These are phyloP conservation scores for Fusarium buxicola DNA, from an alignment of 2,329 filamentous ascomycete species.

Conservation along the genomic window DNA sequence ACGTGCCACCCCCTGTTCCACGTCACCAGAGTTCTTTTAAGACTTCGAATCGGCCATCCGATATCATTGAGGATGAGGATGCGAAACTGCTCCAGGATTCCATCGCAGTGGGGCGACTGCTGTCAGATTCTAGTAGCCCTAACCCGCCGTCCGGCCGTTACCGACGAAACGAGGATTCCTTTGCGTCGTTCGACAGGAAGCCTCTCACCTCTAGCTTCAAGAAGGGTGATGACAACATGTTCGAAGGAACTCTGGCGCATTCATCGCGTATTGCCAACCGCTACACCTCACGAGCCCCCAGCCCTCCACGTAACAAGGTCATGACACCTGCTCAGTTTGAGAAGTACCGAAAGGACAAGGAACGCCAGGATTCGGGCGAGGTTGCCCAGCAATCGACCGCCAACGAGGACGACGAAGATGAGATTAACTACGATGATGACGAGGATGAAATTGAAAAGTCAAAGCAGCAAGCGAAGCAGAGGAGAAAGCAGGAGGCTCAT, in stretches of 20 bases:
- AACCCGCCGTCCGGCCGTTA: slow-evolving; percentile 46
- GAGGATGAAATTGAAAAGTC: slow-evolving; percentile 84
- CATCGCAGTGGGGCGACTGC: slow-evolving; percentile 60
- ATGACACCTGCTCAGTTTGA: slow-evolving; percentile 94
- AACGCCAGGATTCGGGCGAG: slow-evolving; percentile 63
- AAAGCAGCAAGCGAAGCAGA: slow-evolving; percentile 77
- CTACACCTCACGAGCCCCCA: slow-evolving; percentile 50
- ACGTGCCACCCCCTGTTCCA: slow-evolving; percentile 55
- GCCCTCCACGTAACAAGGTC: slow-evolving; percentile 73
- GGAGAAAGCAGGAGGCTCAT: slow-evolving; percentile 89
- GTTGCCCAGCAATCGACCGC: slow-evolving; percentile 58
- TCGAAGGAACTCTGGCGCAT: slow-evolving; percentile 60
- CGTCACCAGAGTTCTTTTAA: slow-evolving; percentile 53
- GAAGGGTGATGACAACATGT: slow-evolving; percentile 67
- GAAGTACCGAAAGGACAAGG: slow-evolving; percentile 79
- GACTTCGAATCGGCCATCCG: slow-evolving; percentile 51
- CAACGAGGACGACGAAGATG: slow-evolving; percentile 72
- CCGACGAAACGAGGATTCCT: slow-evolving; percentile 56
- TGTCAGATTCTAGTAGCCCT: slow-evolving; percentile 47
- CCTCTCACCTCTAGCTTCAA: slow-evolving; percentile 47
- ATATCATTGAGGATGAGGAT: slow-evolving; percentile 64
- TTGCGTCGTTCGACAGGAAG: slow-evolving; percentile 47
- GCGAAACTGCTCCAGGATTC: slow-evolving; percentile 65
- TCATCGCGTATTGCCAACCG: slow-evolving; percentile 53
- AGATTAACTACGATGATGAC: slow-evolving; percentile 76